These are phyloP conservation scores for Coprinopsis sp. DNA, from an alignment of 768 basidiomycete genomes.

Conservation along the genomic window DNA sequence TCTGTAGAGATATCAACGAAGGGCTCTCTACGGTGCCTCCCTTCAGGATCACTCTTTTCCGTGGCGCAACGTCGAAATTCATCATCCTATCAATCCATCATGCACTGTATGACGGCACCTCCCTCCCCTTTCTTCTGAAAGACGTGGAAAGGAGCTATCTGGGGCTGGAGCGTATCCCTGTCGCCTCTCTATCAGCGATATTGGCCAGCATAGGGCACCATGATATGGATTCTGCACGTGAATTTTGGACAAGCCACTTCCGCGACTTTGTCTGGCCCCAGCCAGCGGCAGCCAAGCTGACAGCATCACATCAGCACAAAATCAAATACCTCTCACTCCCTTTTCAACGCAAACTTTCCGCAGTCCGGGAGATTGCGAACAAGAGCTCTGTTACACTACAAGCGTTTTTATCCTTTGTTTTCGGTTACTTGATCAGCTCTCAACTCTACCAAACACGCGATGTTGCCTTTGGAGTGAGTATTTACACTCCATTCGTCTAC, in stretches of 20 bases:
- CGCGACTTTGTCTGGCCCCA: conserved; percentile 22
- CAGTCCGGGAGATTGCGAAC: conserved; percentile 21
- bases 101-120: conserved; percentile 30
- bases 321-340: conserved; percentile 11
- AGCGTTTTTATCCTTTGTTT: conserved; percentile 27
- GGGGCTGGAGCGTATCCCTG: conserved; percentile 2
- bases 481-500: background rate
- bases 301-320: background rate
- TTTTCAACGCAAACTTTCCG: conserved; percentile 20
- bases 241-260: conserved; percentile 25
- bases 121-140: conserved; percentile 24
- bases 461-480: conserved; percentile 30
- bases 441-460: conserved; percentile 23
- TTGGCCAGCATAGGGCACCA: conserved; percentile 21
- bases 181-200: conserved; percentile 17
- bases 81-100: conserved; percentile 30
- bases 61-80: conserved; percentile 8
- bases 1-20: conserved; percentile 25
- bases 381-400: conserved; percentile 28
- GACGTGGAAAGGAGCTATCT: conserved; percentile 24
- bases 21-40: conserved; percentile 22
- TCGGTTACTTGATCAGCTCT: conserved; percentile 22
- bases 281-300: conserved; percentile 2
- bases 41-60: conserved; percentile 21
- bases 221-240: conserved; percentile 19